These are phyloP conservation scores for Eleusine indica DNA, from an alignment of 176 grass and related monocot species.

Conservation along the genomic window DNA sequence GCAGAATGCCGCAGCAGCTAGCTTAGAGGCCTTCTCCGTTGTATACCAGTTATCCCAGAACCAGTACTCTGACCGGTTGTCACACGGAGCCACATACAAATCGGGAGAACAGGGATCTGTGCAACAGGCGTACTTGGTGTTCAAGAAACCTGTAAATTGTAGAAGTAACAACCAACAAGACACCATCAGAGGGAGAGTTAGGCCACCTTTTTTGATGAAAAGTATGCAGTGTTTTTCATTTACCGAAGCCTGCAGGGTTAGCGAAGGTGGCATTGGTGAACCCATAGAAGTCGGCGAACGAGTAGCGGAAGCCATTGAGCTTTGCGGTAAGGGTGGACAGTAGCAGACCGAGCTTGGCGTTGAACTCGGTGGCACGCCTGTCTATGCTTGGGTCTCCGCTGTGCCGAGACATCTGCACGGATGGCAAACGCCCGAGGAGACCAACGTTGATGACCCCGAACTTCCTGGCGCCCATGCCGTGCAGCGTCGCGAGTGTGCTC, in stretches of 20 bases:
- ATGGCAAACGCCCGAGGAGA: background rate
- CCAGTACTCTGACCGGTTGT: background rate
- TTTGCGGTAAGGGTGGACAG: background rate
- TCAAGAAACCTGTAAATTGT: conserved; percentile 10
- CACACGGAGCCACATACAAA: background rate
- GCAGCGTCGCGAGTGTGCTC: background rate
- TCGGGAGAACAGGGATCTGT: background rate
- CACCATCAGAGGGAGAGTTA: background rate
- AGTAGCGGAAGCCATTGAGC: conserved; percentile 18
- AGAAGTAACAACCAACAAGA: background rate
- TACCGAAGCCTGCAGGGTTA: conserved; percentile 4
- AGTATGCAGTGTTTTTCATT: background rate
- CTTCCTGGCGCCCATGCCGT: conserved; percentile 38
- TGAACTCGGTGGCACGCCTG: conserved; percentile 25
- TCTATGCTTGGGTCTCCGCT: background rate
- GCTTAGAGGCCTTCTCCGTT: background rate
- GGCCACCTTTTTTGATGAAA: background rate
- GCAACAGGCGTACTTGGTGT: conserved; percentile 18
- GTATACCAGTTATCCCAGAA: conserved; percentile 34
- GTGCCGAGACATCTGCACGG: background rate
- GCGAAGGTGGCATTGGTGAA: background rate
- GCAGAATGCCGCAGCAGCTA: background rate
- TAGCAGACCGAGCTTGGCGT: background rate
- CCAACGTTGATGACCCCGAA: conserved; percentile 18
- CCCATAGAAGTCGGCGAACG: conserved; percentile 20